Base-by-base conservation (phyloP, 768 basidiomycete species). In the Hysterangium stoloniferum region DNA sequence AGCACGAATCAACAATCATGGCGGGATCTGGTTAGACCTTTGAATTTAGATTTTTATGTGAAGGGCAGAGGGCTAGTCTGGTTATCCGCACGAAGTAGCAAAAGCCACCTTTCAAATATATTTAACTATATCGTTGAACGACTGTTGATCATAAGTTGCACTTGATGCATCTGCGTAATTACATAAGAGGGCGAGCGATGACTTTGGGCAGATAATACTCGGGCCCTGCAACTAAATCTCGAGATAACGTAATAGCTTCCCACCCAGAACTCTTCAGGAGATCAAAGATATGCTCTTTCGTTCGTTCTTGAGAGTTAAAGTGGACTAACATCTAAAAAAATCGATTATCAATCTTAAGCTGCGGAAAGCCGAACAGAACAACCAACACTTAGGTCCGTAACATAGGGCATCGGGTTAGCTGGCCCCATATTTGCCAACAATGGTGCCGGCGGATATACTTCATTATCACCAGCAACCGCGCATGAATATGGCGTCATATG, bases 271-370 rank as follows among this genome's bases (percentile, higher is more conserved):
- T 54, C 1, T 48, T 50, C 4, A 68, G 53, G 4, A 72, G 58
- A 9, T 53, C 51, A 1, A 56, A 55, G 19, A 70, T 58, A 46
- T 72, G 65, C 1, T 49, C 53, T 20, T 66, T 56, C 0, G 70
- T 72, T 9, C 72, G 63, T 48, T 73, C 71, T 42, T 68, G 65
- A 1, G 65, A 63, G 46, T 71, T 71, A 57, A 64, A 69, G 28
- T 65, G 41, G 1, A 66, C 47, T 43, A 71, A 61, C 71, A 74
- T 72, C 72, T 74, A 45, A 22, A 17, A 22, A 8, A 7, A 11
- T 11, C 22, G 37, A 37, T 37, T 37, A 7, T 45, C 24, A 13
- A 40, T 33, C 9, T 15, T 29, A 8, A 47, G 15, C n/a, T 33
- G 29, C 6, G 12, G 15, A 12, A 34, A 19, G 31, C 20, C 6